These are phyloP conservation scores for Carex cristatella DNA, from an alignment of 176 grass and related monocot species.

Conservation along the genomic window DNA sequence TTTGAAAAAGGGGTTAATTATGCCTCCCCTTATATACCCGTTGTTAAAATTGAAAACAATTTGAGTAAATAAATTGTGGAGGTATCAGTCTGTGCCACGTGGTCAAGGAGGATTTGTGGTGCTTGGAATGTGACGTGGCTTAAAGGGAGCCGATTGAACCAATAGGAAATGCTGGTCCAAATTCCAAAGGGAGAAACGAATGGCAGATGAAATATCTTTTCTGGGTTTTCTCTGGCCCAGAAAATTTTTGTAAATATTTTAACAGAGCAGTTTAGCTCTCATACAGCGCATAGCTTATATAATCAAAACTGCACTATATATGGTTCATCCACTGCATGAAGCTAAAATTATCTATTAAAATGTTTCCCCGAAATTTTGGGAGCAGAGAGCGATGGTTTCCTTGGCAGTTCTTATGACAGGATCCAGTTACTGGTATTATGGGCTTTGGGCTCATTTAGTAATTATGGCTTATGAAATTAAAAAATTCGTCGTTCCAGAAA, in stretches of 20 bases:
- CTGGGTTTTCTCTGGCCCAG: slow-evolving; percentile 28
- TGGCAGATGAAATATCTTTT: slow-evolving; percentile 16
- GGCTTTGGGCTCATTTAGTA: not conserved
- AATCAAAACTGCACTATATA: too few relatives aligned
- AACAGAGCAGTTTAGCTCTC: too few relatives aligned
- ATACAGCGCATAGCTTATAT: too few relatives aligned
- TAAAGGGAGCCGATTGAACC: slow-evolving; percentile 43
- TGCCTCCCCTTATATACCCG: slow-evolving; percentile 8
- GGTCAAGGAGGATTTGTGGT: slow-evolving; percentile 28
- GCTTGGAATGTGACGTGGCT: slow-evolving; percentile 49
- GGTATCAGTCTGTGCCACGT: slow-evolving; percentile 11
- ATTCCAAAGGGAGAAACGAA: slow-evolving; percentile 8
- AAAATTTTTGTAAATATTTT: not conserved
- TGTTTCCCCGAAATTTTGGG: too few relatives aligned
- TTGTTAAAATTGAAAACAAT: not conserved
- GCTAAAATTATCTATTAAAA: too few relatives aligned
- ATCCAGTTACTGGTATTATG: not conserved
- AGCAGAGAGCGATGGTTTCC: not conserved
- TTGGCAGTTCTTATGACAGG: not conserved
- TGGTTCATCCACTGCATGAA: too few relatives aligned
- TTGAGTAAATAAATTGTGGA: slow-evolving; percentile 6
- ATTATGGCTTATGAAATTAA: not conserved
- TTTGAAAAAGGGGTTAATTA: not conserved
- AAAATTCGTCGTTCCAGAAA: too few relatives aligned
- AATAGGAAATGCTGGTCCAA: slow-evolving; percentile 13